A percentile compares a stretch with the other conserved stretches of the same genome.
Evolutionary conservation across 2,329 filamentous ascomycete species (phyloP).

Genomic region (Pestalotiopsis sp.): DNA sequence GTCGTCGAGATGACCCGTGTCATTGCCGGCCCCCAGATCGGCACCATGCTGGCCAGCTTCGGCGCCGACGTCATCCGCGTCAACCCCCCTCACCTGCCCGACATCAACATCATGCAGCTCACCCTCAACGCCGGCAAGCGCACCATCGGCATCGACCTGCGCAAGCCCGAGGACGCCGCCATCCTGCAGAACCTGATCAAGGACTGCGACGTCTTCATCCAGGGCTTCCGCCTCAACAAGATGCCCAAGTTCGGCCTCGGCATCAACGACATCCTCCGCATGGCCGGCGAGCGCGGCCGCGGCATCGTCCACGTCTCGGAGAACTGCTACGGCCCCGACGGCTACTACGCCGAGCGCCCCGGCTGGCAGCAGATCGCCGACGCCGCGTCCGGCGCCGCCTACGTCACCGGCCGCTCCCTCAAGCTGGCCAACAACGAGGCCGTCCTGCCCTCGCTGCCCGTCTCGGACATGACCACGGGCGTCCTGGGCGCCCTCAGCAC

Average conservation of each 20-base stretch:
- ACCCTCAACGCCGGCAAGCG: slow-evolving; percentile 50
- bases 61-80: slow-evolving; percentile 50
- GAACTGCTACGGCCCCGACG: slow-evolving; percentile 53
- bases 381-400: slow-evolving; percentile 33
- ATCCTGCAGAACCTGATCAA: slow-evolving; percentile 43
- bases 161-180: slow-evolving; percentile 39
- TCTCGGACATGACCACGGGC: slow-evolving; percentile 39
- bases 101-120: slow-evolving; percentile 42
- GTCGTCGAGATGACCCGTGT: slow-evolving; percentile 53
- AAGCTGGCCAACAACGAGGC: slow-evolving; percentile 28
- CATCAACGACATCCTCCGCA: slow-evolving; percentile 39
- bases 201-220: slow-evolving; percentile 55
- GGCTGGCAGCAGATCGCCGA: slow-evolving; percentile 57
- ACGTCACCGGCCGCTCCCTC: slow-evolving; percentile 32
- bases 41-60: slow-evolving; percentile 42
- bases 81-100: slow-evolving; percentile 43
- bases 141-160: slow-evolving; percentile 49
- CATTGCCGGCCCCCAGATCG: slow-evolving; percentile 50
- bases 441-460: slow-evolving; percentile 34
- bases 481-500: slow-evolving; percentile 33
- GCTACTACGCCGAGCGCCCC: slow-evolving; percentile 44
- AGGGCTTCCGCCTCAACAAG: slow-evolving; percentile 51
- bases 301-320: slow-evolving; percentile 51
- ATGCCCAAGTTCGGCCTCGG: slow-evolving; percentile 45
- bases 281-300: slow-evolving; percentile 40